These are phyloP conservation scores for Malassezia equina DNA, from an alignment of 1,284 basidiomycete genomes.

Conservation along the genomic window DNA sequence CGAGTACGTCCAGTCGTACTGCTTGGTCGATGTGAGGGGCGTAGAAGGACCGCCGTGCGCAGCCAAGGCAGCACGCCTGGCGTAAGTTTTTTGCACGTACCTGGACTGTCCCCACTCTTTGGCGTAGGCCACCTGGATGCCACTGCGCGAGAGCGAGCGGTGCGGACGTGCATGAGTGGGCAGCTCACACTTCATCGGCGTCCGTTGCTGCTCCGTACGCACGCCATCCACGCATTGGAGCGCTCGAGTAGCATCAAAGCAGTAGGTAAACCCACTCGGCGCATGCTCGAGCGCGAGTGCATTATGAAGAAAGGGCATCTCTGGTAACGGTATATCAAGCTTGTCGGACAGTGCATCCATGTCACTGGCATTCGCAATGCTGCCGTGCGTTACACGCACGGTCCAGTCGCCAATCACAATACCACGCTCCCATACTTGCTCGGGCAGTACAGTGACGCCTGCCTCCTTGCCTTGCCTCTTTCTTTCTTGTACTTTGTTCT, in stretches of 20 bases:
- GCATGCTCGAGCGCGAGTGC: constrained; percentile 56
- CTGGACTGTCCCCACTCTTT: constrained; percentile 84
- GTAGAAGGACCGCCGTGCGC: neutral
- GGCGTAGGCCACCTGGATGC: constrained; percentile 85
- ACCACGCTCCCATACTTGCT: constrained; percentile 19
- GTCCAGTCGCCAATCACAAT: constrained; percentile 37
- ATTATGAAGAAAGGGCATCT: constrained; percentile 95
- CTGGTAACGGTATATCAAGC: constrained; percentile 74
- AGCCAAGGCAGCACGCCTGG: neutral
- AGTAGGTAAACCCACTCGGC: constrained; percentile 58
- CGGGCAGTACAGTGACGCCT: neutral
- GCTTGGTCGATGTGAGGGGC: constrained; percentile 29
- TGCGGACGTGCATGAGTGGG: neutral
- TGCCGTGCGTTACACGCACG: constrained; percentile 30
- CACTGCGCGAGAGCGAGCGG: constrained; percentile 32
- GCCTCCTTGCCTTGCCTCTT: neutral
- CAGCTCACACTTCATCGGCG: constrained; percentile 3
- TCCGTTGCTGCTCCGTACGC: constrained; percentile 55
- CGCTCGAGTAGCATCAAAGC: constrained; percentile 63
- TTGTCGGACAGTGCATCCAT: constrained; percentile 57
- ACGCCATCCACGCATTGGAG: constrained; percentile 62
- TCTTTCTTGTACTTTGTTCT: neutral
- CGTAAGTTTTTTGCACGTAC: constrained; percentile 50
- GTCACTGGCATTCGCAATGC: constrained; percentile 47
- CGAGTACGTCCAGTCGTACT: constrained; percentile 96